Percentiles rank a stretch among this genome's conserved stretches.
These are phyloP conservation scores for Pythium dissotocum DNA, from an alignment of 352 stramenopile genomes.

Conservation along the genomic window DNA sequence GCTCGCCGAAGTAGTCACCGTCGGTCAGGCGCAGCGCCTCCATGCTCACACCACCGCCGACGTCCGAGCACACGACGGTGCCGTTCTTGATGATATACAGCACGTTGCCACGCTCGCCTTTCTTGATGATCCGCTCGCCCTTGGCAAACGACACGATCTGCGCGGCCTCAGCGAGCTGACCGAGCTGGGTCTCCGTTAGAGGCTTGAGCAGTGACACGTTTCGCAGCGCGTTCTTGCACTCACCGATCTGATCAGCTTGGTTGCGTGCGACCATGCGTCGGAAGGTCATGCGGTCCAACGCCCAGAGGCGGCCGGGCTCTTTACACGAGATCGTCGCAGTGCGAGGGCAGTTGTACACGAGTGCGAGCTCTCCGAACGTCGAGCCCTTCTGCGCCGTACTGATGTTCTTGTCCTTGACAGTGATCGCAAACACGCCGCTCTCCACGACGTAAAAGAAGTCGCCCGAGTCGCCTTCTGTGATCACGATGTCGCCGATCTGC, in stretches of 20 bases:
- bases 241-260: constrained; percentile 57
- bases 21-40: constrained; percentile 91
- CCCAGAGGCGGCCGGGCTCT: constrained; percentile 87
- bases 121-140: constrained; percentile 78
- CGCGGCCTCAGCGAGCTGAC: constrained; percentile 79
- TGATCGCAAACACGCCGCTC: constrained; percentile 85
- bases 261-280: constrained; percentile 81
- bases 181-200: constrained; percentile 87
- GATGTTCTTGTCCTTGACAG: constrained; percentile 68
- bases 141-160: constrained; percentile 83
- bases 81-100: constrained; percentile 90
- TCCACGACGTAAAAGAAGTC: constrained; percentile 95
- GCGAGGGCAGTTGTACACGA: constrained; percentile 96
- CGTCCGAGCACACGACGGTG: constrained; percentile 66
- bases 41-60: constrained; percentile 69
- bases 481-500: constrained; percentile 57
- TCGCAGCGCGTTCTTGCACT: constrained; percentile 85
- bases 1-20: constrained; percentile 96
- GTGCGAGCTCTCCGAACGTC: constrained; percentile 94
- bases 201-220: constrained; percentile 89
- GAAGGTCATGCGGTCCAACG: constrained; percentile 89
- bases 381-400: constrained; percentile 68
- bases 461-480: constrained; percentile 79
- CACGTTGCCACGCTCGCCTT: constrained; percentile 76
- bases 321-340: constrained; percentile 93